These are phyloP conservation scores for Sechiopsis laciniata DNA, from an alignment of 306 rosid genomes.

Conservation along the genomic window DNA sequence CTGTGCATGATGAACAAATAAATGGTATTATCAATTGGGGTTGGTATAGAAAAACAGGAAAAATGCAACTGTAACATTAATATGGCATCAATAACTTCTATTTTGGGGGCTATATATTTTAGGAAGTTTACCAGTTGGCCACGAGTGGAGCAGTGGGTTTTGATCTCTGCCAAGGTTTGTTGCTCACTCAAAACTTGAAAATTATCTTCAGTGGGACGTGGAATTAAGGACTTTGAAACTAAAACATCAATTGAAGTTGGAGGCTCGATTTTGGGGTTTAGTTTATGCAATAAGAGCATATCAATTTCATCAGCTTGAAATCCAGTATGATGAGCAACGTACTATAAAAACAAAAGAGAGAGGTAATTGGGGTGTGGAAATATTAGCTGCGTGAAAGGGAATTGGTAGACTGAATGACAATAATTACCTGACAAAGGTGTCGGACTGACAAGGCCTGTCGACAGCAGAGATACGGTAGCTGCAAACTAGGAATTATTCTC, in stretches of 20 bases:
- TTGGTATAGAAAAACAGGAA: background rate
- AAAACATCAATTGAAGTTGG: conserved; percentile 25
- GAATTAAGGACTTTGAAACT: conserved; percentile 22
- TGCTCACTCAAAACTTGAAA: conserved; percentile 36
- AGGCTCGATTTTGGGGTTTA: conserved; percentile 25
- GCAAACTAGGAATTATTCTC: conserved; percentile 46
- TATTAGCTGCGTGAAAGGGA: background rate
- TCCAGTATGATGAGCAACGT: conserved; percentile 45
- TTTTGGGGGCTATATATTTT: background rate
- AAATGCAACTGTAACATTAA: background rate
- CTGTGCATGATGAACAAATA: conserved; percentile 26
- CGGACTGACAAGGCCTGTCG: conserved; percentile 42
- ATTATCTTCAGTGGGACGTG: conserved; percentile 27
- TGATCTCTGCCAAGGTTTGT: conserved; percentile 58
- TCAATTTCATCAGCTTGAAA: conserved; percentile 45
- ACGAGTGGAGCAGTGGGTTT: conserved; percentile 16
- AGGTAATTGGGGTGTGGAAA: background rate
- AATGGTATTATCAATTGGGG: background rate
- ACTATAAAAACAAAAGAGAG: conserved; percentile 30
- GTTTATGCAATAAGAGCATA: conserved; percentile 43
- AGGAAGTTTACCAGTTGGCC: conserved; percentile 52
- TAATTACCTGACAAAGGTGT: conserved; percentile 48
- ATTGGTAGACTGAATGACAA: background rate
- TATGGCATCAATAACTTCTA: background rate
- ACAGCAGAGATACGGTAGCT: conserved; percentile 54